Base-by-base conservation (phyloP, 1,284 basidiomycete genomes). In the Naganishia sp. region DNA sequence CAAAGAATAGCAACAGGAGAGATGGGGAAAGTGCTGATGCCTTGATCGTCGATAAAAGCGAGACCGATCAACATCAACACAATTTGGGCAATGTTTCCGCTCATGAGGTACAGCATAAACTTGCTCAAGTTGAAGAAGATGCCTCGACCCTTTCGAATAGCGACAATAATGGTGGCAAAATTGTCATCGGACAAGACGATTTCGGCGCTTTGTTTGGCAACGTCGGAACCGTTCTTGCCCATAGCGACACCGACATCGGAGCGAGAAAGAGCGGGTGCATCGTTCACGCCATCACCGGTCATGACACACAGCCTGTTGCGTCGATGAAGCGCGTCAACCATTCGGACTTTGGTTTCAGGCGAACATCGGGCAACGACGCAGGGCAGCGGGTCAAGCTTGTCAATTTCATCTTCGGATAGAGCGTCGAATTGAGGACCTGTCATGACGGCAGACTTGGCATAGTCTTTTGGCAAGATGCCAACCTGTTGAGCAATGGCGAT, bases 111-210 rank as follows among this genome's bases (percentile, higher is more conserved):
- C 28, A 80, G 73, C 45, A 81, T 68, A 72, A 81, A 81, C 68
- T 81, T 81, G 42, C 75, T 70, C 65, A 81, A 70, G 73, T 82
- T 82, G 66, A 74, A 78, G 67, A 83, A 82, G 67, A 84, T 78
- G 72, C 81, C 80, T 57, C 87, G 84, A 36, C 87, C 88, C 73
- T 88, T 86, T 66, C 83, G 81, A 69, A 89, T 84, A 13, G 87
- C 87, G 63, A 84, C 83, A 23, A 84, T 84, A 71, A 88, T 88
- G 28, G 85, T 86, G 50, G 86, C 85, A 75, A 89, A 89, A 79
- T 89, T 88, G 79, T 89, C 87, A 72, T 88, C 86, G 25, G 85
- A 84, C 56, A 89, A 79, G 0, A 89, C 87, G 55, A 89, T 80
- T 74, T 87, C 86, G 18, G 85, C 82, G 6, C 82, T 81, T 66